Base-by-base conservation (phyloP, 1,284 basidiomycete genomes). In the Malassezia globosa region DNA sequence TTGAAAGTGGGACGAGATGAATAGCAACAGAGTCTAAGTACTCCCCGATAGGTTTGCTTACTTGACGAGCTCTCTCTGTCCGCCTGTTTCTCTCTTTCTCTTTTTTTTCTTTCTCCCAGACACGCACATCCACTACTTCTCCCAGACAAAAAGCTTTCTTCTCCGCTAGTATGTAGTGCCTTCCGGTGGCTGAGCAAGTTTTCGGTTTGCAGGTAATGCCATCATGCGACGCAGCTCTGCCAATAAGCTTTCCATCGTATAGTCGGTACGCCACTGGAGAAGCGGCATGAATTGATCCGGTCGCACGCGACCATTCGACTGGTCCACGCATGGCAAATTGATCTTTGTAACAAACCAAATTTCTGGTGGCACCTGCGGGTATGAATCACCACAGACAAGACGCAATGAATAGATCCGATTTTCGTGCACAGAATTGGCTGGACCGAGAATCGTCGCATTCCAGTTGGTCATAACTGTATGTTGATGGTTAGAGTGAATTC, bases 371-470 rank as follows among this genome's bases (percentile, higher is more conserved):
- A 58, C 56, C 61, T 90, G 85, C 6, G 94, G 92, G 73, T 97
- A 97, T 5, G 72, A 60, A 6, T 81, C 76, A 29, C 82, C 85
- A 70, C 92, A 96, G 65, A 78, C 77, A 71, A 97, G 90, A 77
- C 84, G 86, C 64, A 97, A 80, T 52, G 82, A 86, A 79, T 96
- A 97, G 75, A 97, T 97, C 45, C 92, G 81, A 75, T 97, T 97
- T 79, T 97, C 89, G 74, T 92, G 89, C 10, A 92, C 87, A 18
- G 64, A 64, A 76, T 96, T 90, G 49, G 89, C 89, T 26, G 94
- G 92, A 7, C 92, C 94, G 58, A 97, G 87, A 76, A 97, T 92
- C 10, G 94, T 97, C 34, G 90, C 92, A 71, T 94, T 96, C 92
- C 92, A 97, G 72, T 89, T 80, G 74, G 82, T 85, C 92, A 97